Evolutionary conservation across 1,284 basidiomycete species (phyloP), one percentile per base, ranked within the genome.

Genomic region (Leccinum pachyderme): DNA sequence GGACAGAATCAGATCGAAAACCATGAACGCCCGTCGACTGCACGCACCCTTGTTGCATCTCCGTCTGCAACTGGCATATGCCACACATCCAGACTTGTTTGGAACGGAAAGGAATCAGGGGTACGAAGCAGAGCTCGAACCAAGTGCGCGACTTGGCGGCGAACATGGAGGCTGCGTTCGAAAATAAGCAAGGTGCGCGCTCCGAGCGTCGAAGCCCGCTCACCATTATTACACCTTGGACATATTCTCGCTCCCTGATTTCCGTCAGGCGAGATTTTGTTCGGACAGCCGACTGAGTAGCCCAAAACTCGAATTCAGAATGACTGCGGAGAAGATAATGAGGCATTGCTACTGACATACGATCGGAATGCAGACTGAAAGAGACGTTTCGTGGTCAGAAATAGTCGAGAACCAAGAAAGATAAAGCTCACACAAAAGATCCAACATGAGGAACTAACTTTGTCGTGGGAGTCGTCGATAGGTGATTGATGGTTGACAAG

Each of bases 121-220:
- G 80, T 11, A 82, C 71, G 61, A 77, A 79, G 61, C 75, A 82
- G 22, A 82, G 54, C 60, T 81, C 79, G 60, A 82, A 77, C 80
- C 81, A 82, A 13, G 63, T 73, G 53, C 81, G 74, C 4, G 78
- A 72, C 59, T 80, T 82, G 49, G 75, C 79, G 28, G 73, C 70
- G 53, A 74, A 69, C 60, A 77, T 81, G 55, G 77, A 67, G 7
- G 69, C 80, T 81, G 51, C 15, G 33, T 22, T 46, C 9, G 15
- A 7, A 35, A 7, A 41, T 41, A 41, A 41, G 39, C 39, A 9
- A 24, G 35, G 37, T 39, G 9, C 29, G 11, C 7, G 32, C 0
- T 41, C 9, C 24, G 9, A 29, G 6, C 9, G 11, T 39, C 11
- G 37, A 52, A 15, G n/a, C 18, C 5, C 12, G 15, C 70, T 47